These are phyloP conservation scores for Madurella fahalii DNA, from an alignment of 2,329 filamentous ascomycete genomes.

Conservation along the genomic window DNA sequence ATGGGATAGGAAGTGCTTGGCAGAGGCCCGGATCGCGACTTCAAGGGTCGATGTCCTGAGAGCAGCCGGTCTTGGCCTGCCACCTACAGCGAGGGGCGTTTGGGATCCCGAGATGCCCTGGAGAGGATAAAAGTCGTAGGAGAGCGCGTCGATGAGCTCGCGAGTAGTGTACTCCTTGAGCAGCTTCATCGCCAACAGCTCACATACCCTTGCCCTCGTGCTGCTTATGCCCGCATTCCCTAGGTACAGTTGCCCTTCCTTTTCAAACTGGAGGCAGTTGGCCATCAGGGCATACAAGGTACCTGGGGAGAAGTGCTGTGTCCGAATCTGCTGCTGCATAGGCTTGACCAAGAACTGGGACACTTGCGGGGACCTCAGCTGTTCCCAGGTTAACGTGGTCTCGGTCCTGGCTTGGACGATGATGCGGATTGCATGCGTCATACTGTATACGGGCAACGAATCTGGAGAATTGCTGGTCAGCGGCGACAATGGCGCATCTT, in stretches of 20 bases:
- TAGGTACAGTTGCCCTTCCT: constrained; percentile 76
- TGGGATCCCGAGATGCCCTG: constrained; percentile 64
- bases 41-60: constrained; percentile 86
- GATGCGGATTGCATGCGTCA: constrained; percentile 84
- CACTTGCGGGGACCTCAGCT: constrained; percentile 90
- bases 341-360: constrained; percentile 95
- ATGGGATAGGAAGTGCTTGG: constrained; percentile 88
- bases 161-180: constrained; percentile 85
- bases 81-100: constrained; percentile 37
- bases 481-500: not conserved
- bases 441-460: constrained; percentile 79
- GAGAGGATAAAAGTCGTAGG: constrained; percentile 90
- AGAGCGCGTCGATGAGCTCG: constrained; percentile 88
- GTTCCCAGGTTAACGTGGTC: constrained; percentile 90
- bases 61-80: constrained; percentile 50
- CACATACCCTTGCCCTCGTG: constrained; percentile 83
- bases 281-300: constrained; percentile 88
- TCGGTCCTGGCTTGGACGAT: constrained; percentile 82
- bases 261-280: constrained; percentile 89
- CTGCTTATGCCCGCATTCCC: constrained; percentile 79
- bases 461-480: constrained; percentile 49
- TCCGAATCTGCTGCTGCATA: constrained; percentile 83
- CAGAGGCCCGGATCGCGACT: constrained; percentile 86
- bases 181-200: constrained; percentile 83
- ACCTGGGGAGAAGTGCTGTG: constrained; percentile 77